A percentile compares a stretch with the other conserved stretches of the same genome.
These are phyloP conservation scores for Capsicum baccatum DNA, from an alignment of 257 asterid genomes.

Conservation along the genomic window DNA sequence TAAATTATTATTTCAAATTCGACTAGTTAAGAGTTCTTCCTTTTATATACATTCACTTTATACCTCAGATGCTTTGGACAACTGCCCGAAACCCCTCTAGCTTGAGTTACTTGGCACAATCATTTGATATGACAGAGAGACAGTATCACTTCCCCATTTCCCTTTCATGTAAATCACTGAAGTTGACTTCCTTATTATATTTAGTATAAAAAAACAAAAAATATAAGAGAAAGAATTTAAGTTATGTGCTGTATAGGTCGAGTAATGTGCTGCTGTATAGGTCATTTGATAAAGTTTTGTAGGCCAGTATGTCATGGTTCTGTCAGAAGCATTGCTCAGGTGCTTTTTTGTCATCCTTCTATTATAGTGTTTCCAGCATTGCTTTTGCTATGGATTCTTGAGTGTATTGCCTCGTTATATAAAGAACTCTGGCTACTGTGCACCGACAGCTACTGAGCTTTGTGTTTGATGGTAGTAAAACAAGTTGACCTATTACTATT, in stretches of 20 bases:
- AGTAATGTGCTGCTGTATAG: background rate
- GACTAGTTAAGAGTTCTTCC: background rate
- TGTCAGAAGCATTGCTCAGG: background rate
- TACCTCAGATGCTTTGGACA: conserved; percentile 12
- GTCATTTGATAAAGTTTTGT: background rate
- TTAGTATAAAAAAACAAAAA: too few species aligned
- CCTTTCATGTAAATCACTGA: too few species aligned
- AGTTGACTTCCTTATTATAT: too few species aligned
- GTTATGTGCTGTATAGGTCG: background rate
- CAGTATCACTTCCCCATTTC: background rate
- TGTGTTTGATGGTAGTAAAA: background rate
- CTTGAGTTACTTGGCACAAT: background rate
- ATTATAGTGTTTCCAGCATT: background rate
- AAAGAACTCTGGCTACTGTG: conserved; percentile 7
- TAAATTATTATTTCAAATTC: background rate
- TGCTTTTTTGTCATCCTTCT: background rate
- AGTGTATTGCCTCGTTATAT: conserved; percentile 11
- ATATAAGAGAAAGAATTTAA: background rate
- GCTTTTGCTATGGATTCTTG: background rate
- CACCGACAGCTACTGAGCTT: background rate
- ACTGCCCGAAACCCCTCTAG: background rate
- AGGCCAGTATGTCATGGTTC: background rate
- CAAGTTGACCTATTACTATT: background rate
- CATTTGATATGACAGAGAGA: background rate
- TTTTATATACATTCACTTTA: background rate